phyloP scores from a whole-genome alignment of 2,329 filamentous ascomycete species.

The Akanthomyces uredinophilus region DNA sequence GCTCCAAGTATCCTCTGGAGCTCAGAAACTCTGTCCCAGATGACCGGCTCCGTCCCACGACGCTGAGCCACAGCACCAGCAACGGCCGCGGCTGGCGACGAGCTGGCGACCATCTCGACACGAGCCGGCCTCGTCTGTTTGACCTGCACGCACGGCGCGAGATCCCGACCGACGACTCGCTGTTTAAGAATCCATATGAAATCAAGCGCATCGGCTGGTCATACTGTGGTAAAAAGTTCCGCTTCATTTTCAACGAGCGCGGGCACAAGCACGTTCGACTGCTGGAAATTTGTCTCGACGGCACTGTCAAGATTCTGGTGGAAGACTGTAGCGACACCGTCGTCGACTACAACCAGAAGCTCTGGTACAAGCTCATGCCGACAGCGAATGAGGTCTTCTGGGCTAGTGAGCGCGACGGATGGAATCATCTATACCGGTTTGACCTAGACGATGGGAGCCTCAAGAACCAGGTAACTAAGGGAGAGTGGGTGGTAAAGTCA shows the following conservation, averaged over 20 bases:
- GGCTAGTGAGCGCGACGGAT: conserved; percentile 26
- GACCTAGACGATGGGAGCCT: conserved; percentile 6
- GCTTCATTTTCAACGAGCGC: conserved; percentile 25
- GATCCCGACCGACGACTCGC: conserved; percentile 17
- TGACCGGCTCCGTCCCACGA: background rate
- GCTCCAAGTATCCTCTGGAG: background rate
- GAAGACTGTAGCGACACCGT: conserved; percentile 25
- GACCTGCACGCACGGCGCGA: conserved; percentile 18
- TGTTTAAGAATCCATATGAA: conserved; percentile 24
- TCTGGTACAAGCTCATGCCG: background rate
- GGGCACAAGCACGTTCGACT: conserved; percentile 23
- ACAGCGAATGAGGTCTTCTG: conserved; percentile 21
- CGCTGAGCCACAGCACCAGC: background rate
- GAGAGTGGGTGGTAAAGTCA: conserved; percentile 22
- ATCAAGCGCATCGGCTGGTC: conserved; percentile 23
- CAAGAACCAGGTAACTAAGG: conserved; percentile 22
- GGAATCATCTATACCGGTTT: conserved; percentile 25
- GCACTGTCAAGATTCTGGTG: conserved; percentile 18
- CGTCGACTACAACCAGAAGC: conserved; percentile 18
- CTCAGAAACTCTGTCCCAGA: background rate
- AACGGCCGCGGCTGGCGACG: background rate
- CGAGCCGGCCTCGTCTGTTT: conserved; percentile 16
- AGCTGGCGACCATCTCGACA: conserved; percentile 1
- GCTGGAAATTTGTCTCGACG: conserved; percentile 17
- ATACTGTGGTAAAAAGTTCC: conserved; percentile 20